phyloP scores from a whole-genome alignment of 805 yeast genomes.

The Wickerhamomyces queroliae region DNA sequence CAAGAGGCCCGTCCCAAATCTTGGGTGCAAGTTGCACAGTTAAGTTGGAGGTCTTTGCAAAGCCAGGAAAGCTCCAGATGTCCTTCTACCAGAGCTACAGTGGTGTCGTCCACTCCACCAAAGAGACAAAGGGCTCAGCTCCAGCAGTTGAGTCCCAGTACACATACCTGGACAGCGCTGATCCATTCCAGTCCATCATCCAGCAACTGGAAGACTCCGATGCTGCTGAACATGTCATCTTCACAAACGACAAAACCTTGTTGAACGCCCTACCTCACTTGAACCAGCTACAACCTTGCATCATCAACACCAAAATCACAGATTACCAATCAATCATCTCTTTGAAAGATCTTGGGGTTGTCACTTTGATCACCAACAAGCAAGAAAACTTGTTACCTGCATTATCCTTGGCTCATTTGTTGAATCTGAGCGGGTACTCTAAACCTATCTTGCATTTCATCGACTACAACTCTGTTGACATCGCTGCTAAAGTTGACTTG shows the following conservation, averaged over 20 bases:
- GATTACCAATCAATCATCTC: constrained; percentile 72
- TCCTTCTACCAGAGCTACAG: neutral
- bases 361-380: constrained; percentile 62
- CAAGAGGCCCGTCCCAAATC: constrained; percentile 3
- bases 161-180: neutral
- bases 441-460: constrained; percentile 73
- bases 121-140: neutral
- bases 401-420: constrained; percentile 51
- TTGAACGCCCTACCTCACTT: constrained; percentile 59
- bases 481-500: constrained; percentile 11
- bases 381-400: constrained; percentile 46
- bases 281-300: constrained; percentile 37
- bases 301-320: constrained; percentile 56
- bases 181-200: neutral
- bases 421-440: constrained; percentile 37
- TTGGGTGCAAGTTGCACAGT: constrained; percentile 7
- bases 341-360: constrained; percentile 61
- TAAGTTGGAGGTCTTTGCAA: too few relatives aligned
- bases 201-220: neutral
- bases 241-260: constrained; percentile 47
- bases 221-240: constrained; percentile 22
- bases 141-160: neutral
- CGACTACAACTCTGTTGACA: constrained; percentile 21
- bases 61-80: too few relatives aligned
- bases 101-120: neutral